Evolutionary conservation across 202 grass and related monocot genomes (phyloP), one percentile per base, ranked within the genome.

Genomic region (Hordeum pubiflorum): DNA sequence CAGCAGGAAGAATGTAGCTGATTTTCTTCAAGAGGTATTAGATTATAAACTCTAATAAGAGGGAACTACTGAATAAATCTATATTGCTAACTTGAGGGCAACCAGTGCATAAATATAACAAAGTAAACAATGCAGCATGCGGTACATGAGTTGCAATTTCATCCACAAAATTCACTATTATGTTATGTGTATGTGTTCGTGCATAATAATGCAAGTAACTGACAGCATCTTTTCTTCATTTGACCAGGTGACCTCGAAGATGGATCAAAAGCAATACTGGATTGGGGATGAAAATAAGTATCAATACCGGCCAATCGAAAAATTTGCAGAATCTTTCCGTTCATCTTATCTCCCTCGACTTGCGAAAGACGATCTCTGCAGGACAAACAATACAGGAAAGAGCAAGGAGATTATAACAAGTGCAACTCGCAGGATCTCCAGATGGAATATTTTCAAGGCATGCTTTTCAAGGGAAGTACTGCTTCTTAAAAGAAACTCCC

Each of bases 201-300:
- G 57, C 36, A 78, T 72, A 78, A 59, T 58, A 50, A 70, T 43
- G 56, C n/a, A 74, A 27, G 39, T 75, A 76, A 21, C 54, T 81
- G 31, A 72, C 38, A 41, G 9, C 20, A 78, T 50, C 6, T 79
- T 82, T 70, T 69, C 71, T 63, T 40, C 34, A 63, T 54, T 79
- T 79, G 59, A 17, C 59, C 89, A 99, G 96, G 92, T 99, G 69
- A 99, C 82, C 69, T 99, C 96, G 41, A 87, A 85, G 79, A 95
- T 91, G 92, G 96, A 99, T 58, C 96, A 99, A 90, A 84, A 90
- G 83, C 96, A 95, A 84, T 99, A 99, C 79, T 99, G 96, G 96
- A 72, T 72, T 10, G 79, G 88, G 36, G 87, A 84, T 58, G 80
- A 89, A 72, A 84, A 76, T 65, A 84, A 89, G 83, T 93, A 99